Percentiles rank a stretch among this genome's conserved stretches.
Conservation (phyloP, 495 filamentous ascomycete genomes). For the Hyaloscypha hepaticicola region DNA sequence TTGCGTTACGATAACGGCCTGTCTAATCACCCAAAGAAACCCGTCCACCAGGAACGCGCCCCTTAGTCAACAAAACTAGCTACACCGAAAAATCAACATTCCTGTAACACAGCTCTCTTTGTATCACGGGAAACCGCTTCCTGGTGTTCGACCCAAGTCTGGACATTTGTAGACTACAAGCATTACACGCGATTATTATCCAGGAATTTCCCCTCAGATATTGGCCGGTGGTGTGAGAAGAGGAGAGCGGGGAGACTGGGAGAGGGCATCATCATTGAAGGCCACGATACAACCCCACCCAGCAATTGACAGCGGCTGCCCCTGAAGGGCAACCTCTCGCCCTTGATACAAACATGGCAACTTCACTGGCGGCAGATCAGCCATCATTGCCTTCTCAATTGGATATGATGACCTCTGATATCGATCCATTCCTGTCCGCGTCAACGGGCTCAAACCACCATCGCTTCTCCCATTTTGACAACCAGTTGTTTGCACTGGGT, state of each 20-base stretch:
- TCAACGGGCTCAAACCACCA: constrained; percentile 54
- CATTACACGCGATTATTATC: constrained; percentile 13
- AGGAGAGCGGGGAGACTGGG: neutral
- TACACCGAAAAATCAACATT: neutral
- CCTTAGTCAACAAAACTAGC: constrained; percentile 14
- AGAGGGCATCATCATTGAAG: constrained; percentile 1
- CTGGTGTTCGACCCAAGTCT: neutral
- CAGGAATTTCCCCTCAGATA: neutral
- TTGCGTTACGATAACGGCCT: neutral
- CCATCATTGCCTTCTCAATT: constrained; percentile 18
- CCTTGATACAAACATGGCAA: constrained; percentile 23
- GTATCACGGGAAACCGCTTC: neutral
- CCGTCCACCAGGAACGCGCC: constrained; percentile 9
- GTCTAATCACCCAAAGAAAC: neutral
- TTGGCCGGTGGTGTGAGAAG: constrained; percentile 1
- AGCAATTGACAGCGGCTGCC: constrained; percentile 1
- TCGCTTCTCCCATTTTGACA: constrained; percentile 77
- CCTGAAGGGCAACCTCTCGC: constrained; percentile 1
- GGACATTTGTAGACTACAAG: constrained; percentile 1
- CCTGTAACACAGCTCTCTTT: constrained; percentile 11
- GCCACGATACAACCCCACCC: neutral
- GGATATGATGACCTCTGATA: constrained; percentile 11
- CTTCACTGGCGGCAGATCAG: constrained; percentile 25
- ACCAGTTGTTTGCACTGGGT: constrained; percentile 73
- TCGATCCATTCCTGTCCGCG: constrained; percentile 47